These are phyloP conservation scores for Coemansia sp. DNA, from an alignment of 192 early-diverging fungal genomes.

Conservation along the genomic window DNA sequence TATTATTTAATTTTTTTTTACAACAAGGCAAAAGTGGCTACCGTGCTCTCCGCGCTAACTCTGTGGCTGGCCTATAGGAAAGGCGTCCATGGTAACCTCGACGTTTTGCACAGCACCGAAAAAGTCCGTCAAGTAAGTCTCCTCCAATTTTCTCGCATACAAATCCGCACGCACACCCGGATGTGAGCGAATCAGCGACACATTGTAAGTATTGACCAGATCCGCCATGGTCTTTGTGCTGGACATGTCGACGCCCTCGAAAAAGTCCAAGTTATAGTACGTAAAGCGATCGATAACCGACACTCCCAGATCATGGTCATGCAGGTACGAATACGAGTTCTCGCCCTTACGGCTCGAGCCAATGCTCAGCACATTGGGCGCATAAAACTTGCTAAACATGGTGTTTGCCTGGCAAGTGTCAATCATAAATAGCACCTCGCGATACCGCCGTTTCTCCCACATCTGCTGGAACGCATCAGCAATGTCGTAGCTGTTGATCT, in stretches of 20 bases:
- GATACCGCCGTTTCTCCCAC: conserved; percentile 93
- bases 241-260: conserved; percentile 80
- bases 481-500: conserved; percentile 92
- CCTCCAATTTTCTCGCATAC: conserved; percentile 68
- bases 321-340: conserved; percentile 80
- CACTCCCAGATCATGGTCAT: conserved; percentile 90
- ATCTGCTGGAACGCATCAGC: conserved; percentile 97
- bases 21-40: no score
- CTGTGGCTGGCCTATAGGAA: conserved; percentile 32
- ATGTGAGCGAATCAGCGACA: conserved; percentile 67
- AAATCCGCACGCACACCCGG: conserved; percentile 85
- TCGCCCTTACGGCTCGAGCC: conserved; percentile 83
- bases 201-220: conserved; percentile 81
- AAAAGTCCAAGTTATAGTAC: conserved; percentile 89
- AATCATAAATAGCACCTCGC: conserved; percentile 98
- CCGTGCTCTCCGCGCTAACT: not conserved
- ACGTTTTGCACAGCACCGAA: conserved; percentile 93
- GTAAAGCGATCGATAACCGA: conserved; percentile 98
- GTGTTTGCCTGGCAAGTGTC: conserved; percentile 99
- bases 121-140: conserved; percentile 83
- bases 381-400: conserved; percentile 90
- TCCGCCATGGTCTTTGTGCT: conserved; percentile 71
- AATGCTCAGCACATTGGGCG: conserved; percentile 90
- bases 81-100: conserved; percentile 65
- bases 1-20: no score